phyloP scores from a whole-genome alignment of 1,284 basidiomycete genomes.

The Sphaerobolus stellatus region DNA sequence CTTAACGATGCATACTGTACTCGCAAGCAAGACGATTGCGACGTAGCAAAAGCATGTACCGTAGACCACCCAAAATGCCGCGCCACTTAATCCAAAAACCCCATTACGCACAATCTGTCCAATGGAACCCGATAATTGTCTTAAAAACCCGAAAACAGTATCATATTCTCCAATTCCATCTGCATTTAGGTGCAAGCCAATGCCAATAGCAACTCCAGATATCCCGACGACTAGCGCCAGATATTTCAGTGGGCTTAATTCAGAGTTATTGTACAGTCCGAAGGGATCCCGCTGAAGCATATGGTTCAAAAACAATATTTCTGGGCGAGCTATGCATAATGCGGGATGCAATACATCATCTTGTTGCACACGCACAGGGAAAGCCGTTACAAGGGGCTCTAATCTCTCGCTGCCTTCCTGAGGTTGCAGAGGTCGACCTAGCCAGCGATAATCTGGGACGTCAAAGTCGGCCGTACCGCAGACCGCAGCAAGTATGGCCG shows the following conservation, averaged over 20 bases:
- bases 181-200: too few relatives aligned
- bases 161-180: too few relatives aligned
- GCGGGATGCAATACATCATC: background rate
- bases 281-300: background rate
- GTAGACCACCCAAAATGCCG: background rate
- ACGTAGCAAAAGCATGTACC: background rate
- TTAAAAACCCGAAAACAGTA: too few relatives aligned
- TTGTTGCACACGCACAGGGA: slow-evolving; percentile 12
- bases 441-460: slow-evolving; percentile 19
- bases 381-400: slow-evolving; percentile 22
- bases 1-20: background rate
- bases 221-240: too few relatives aligned
- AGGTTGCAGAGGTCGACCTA: slow-evolving; percentile 22
- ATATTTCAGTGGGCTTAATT: background rate
- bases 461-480: slow-evolving; percentile 16
- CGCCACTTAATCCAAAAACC: background rate
- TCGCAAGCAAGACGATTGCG: background rate
- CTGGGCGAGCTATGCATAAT: background rate
- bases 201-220: too few relatives aligned
- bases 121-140: too few relatives aligned
- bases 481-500: slow-evolving; percentile 22
- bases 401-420: slow-evolving; percentile 22
- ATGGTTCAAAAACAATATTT: background rate
- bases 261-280: background rate
- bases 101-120: background rate